Evolutionary conservation across 306 rosid genomes (phyloP).

Genomic region (Prinsepia uniflora): DNA sequence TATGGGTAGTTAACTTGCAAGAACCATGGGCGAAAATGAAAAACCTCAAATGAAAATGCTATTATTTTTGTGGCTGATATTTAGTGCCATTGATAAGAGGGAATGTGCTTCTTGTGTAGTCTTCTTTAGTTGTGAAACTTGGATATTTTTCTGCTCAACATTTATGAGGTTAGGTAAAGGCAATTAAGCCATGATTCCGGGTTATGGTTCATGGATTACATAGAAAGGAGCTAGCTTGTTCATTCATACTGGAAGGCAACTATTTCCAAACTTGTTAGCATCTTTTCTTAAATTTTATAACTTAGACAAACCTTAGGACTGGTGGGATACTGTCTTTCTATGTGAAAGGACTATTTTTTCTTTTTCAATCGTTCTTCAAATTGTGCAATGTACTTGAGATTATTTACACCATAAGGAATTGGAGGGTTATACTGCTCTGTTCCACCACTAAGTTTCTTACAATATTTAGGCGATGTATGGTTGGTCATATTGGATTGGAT

Average conservation of each 20-base stretch:
- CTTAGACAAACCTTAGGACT: background rate
- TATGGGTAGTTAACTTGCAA: background rate
- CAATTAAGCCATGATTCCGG: background rate
- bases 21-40: background rate
- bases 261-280: background rate
- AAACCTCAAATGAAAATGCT: background rate
- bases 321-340: background rate
- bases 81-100: background rate
- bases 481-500: no score
- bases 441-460: background rate
- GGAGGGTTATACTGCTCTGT: background rate
- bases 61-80: constrained; percentile 3
- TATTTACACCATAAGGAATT: background rate
- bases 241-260: background rate
- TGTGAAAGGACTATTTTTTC: background rate
- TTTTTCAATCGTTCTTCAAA: background rate
- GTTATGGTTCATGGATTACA: background rate
- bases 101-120: background rate
- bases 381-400: background rate
- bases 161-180: constrained; percentile 13
- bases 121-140: background rate
- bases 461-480: no score
- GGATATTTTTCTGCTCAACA: background rate
- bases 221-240: background rate
- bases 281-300: background rate